phyloP scores from a whole-genome alignment of 176 grass and related monocot genomes.

The Chrysopogon serrulatus region DNA sequence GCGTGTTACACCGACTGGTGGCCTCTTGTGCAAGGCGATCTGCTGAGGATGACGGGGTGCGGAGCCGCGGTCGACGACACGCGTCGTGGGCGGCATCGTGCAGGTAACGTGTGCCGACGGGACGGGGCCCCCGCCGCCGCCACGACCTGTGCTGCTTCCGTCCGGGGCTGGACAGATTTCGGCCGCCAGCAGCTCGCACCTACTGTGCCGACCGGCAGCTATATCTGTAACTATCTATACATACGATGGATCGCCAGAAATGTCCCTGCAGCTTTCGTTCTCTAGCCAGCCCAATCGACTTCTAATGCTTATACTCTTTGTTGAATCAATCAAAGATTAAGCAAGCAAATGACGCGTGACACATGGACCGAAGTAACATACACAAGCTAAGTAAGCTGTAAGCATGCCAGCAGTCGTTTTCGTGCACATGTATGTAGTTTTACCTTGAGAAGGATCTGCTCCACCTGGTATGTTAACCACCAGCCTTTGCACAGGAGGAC shows the following conservation, averaged over 20 bases:
- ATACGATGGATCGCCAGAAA: not conserved
- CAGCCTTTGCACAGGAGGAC: constrained; percentile 43
- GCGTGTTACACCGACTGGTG: constrained; percentile 1
- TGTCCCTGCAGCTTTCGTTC: not conserved
- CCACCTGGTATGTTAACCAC: constrained; percentile 88
- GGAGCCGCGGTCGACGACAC: constrained; percentile 16
- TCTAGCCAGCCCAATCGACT: not conserved
- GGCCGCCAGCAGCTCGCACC: not conserved
- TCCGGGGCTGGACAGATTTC: not conserved
- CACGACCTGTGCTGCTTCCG: not conserved
- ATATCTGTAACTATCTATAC: too few species aligned
- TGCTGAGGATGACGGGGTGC: not conserved
- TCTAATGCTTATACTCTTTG: not conserved
- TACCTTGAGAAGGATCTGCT: constrained; percentile 78
- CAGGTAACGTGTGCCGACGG: not conserved
- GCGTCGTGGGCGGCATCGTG: not conserved
- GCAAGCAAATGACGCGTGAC: not conserved
- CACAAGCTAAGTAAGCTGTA: too few species aligned
- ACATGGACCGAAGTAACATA: not conserved
- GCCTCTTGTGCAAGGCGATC: not conserved
- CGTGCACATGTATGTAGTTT: not conserved
- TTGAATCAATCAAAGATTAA: not conserved
- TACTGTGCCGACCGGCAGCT: not conserved
- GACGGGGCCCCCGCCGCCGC: not conserved
- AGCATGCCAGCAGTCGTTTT: not conserved